These are phyloP conservation scores for Cystobasidium onofrii DNA, from an alignment of 768 basidiomycete species.

Conservation along the genomic window DNA sequence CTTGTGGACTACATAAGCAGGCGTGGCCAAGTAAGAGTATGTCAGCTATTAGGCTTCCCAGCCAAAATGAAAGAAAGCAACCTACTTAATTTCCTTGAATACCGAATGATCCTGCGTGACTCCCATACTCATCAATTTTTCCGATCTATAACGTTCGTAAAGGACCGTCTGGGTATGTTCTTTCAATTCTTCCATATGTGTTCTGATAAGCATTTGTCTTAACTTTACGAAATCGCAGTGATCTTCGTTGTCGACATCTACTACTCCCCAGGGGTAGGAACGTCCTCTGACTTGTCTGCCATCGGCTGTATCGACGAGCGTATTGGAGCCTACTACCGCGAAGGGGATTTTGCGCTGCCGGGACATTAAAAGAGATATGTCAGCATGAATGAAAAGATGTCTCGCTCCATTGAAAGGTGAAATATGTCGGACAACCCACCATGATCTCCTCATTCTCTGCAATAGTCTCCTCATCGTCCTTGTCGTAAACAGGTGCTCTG, in stretches of 20 bases:
- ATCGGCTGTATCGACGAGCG: slow-evolving; percentile 68
- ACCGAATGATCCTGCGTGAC: slow-evolving; percentile 94
- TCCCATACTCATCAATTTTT: slow-evolving; percentile 94
- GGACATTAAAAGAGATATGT: not conserved
- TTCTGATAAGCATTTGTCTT: slow-evolving; percentile 96
- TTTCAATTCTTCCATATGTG: slow-evolving; percentile 97
- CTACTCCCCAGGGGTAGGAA: slow-evolving; percentile 94
- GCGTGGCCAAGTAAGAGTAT: no score
- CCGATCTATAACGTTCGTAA: slow-evolving; percentile 97
- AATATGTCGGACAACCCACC: slow-evolving; percentile 40
- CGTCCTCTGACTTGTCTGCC: slow-evolving; percentile 90
- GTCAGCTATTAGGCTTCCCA: slow-evolving; percentile 7
- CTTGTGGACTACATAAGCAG: slow-evolving; percentile 73
- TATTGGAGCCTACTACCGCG: slow-evolving; percentile 91
- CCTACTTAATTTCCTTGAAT: slow-evolving; percentile 99
- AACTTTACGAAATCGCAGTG: slow-evolving; percentile 99
- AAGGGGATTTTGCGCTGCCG: slow-evolving; percentile 85
- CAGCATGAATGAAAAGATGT: not conserved
- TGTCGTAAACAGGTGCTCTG: slow-evolving; percentile 93
- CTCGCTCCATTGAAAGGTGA: no score
- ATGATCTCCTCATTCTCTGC: slow-evolving; percentile 92
- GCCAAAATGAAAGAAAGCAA: slow-evolving; percentile 33
- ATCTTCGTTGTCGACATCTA: slow-evolving; percentile 98
- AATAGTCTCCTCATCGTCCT: slow-evolving; percentile 96
- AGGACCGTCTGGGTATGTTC: slow-evolving; percentile 93